Conservation (phyloP, 345 rosid species). For the Lumnitzera racemosa region DNA sequence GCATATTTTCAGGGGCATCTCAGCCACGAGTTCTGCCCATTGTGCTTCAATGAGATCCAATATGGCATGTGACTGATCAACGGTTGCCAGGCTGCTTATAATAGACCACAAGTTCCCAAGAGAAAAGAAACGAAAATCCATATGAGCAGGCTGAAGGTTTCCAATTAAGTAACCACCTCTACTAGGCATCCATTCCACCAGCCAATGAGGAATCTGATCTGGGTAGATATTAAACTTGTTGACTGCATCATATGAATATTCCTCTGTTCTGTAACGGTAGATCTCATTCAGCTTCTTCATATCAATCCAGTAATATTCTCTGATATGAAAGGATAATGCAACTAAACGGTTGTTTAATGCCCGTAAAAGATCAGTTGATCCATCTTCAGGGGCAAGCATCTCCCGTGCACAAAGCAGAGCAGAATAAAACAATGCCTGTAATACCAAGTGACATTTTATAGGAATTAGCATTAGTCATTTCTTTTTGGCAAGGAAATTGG, state of each 20-base stretch:
- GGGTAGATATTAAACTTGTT: conserved; percentile 93
- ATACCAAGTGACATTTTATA: background rate
- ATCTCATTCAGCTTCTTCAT: conserved; percentile 70
- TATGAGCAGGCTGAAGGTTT: conserved; percentile 91
- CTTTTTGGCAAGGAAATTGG: no score
- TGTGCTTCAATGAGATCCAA: conserved; percentile 75
- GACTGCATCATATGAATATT: conserved; percentile 84
- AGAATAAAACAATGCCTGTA: conserved; percentile 77
- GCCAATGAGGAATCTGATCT: conserved; percentile 86
- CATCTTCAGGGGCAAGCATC: conserved; percentile 82
- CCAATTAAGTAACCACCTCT: conserved; percentile 80
- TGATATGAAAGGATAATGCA: conserved; percentile 80
- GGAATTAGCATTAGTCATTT: no score
- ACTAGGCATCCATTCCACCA: conserved; percentile 74
- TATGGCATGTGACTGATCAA: conserved; percentile 82
- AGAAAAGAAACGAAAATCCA: conserved; percentile 93
- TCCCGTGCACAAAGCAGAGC: conserved; percentile 79
- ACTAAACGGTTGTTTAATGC: conserved; percentile 80
- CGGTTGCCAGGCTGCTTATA: conserved; percentile 59
- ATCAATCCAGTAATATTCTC: conserved; percentile 88
- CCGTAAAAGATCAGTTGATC: conserved; percentile 66
- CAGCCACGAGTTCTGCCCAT: conserved; percentile 78
- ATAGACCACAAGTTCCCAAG: conserved; percentile 86
- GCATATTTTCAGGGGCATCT: conserved; percentile 81
- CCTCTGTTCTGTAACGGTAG: conserved; percentile 81